These are phyloP conservation scores for Halophytophthora polymorphica DNA, from an alignment of 352 stramenopile species.

Conservation along the genomic window DNA sequence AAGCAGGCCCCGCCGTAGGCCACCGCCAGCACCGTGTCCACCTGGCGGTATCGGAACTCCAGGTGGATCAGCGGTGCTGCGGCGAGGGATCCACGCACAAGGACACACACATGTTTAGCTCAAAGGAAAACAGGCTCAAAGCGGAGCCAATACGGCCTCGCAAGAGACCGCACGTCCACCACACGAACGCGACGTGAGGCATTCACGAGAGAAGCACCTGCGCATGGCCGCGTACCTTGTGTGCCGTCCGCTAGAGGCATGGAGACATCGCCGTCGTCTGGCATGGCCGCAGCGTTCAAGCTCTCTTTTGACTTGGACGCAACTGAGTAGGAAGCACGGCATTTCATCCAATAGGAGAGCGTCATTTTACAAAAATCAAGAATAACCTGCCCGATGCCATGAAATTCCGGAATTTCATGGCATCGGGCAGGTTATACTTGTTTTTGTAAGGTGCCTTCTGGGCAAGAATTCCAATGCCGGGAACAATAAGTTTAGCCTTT, in stretches of 20 bases:
- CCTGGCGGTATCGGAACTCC: conserved; percentile 77
- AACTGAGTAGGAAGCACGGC: too few species aligned
- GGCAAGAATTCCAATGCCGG: too few species aligned
- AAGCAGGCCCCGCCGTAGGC: conserved; percentile 75
- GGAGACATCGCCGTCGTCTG: conserved; percentile 15
- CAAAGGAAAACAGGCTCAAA: conserved; percentile 3
- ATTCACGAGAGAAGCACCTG: conserved; percentile 2
- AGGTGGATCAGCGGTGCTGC: conserved; percentile 61
- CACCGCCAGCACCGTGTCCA: conserved; percentile 73
- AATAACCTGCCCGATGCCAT: too few species aligned
- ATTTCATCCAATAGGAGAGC: too few species aligned
- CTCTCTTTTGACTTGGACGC: too few species aligned
- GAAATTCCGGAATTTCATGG: too few species aligned
- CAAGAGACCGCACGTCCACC: background rate
- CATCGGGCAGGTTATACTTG: too few species aligned
- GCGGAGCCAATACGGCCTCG: conserved; percentile 2
- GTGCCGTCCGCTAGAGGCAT: conserved; percentile 22
- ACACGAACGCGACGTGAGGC: conserved; percentile 2
- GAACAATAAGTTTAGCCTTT: too few species aligned
- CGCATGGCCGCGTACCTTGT: conserved; percentile 16
- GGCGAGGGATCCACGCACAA: background rate
- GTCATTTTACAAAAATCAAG: too few species aligned
- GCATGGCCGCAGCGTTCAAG: conserved; percentile 19
- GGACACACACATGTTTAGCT: conserved; percentile 3
- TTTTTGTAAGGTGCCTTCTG: too few species aligned